These are phyloP conservation scores for Aspergillus ustus DNA, from an alignment of 2,329 filamentous ascomycete species.

Conservation along the genomic window DNA sequence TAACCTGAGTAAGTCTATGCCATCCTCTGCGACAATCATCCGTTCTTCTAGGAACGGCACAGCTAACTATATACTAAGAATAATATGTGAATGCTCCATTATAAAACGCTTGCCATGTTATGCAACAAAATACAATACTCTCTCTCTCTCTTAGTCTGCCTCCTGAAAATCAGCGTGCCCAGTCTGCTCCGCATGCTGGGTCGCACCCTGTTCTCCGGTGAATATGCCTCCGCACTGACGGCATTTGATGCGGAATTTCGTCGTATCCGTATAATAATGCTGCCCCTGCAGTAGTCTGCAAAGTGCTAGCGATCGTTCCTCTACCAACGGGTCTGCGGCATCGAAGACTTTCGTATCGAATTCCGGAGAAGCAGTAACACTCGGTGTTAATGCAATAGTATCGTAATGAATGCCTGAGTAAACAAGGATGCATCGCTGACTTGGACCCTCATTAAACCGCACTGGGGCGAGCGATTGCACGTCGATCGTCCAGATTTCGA, in stretches of 20 bases:
- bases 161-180: conserved; percentile 58
- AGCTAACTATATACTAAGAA: background rate
- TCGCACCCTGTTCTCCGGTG: conserved; percentile 52
- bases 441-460: conserved; percentile 76
- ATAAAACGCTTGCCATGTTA: background rate
- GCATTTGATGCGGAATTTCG: conserved; percentile 77
- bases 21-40: background rate
- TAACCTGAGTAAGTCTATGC: background rate
- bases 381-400: conserved; percentile 76
- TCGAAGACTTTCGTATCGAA: conserved; percentile 80
- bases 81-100: background rate
- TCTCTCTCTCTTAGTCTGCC: conserved; percentile 33
- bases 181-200: conserved; percentile 51
- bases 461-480: conserved; percentile 72
- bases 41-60: too few species aligned
- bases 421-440: conserved; percentile 75
- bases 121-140: background rate
- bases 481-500: conserved; percentile 85
- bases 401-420: conserved; percentile 97
- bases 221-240: conserved; percentile 59
- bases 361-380: conserved; percentile 67
- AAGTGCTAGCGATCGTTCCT: conserved; percentile 66
- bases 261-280: conserved; percentile 89
- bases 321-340: conserved; percentile 57
- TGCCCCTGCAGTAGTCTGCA: conserved; percentile 69